Percentiles rank a stretch among this genome's conserved stretches.
Conservation (phyloP, 1,139 yeast species). For the Geotrichum fermentans region DNA sequence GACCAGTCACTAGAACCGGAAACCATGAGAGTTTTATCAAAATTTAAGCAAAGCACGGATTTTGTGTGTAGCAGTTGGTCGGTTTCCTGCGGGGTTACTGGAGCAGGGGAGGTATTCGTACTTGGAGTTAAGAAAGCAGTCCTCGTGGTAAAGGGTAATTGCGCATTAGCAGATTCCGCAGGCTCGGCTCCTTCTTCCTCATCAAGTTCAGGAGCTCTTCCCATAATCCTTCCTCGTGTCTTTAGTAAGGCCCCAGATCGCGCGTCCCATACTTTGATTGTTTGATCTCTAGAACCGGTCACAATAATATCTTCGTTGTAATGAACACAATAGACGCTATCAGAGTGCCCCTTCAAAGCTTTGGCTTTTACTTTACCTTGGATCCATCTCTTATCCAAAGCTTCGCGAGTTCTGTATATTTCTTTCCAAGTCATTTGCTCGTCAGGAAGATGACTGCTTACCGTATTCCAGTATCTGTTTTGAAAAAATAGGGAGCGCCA, state of each 20-base stretch:
- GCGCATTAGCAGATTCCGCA: constrained; percentile 4
- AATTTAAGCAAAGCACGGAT: constrained; percentile 36
- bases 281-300: constrained; percentile 39
- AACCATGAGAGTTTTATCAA: constrained; percentile 34
- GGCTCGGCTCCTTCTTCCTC: constrained; percentile 9
- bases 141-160: constrained; percentile 3
- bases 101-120: neutral
- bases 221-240: constrained; percentile 25
- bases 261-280: constrained; percentile 37
- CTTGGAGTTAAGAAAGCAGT: constrained; percentile 13
- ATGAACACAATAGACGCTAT: constrained; percentile 39
- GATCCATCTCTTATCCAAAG: constrained; percentile 34
- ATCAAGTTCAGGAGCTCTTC: constrained; percentile 1
- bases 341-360: constrained; percentile 35
- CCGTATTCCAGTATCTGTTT: constrained; percentile 25
- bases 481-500: constrained; percentile 30
- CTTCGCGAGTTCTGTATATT: constrained; percentile 29
- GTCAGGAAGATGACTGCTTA: constrained; percentile 8
- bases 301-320: constrained; percentile 34
- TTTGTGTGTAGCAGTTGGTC: constrained; percentile 31
- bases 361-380: constrained; percentile 26
- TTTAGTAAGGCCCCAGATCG: constrained; percentile 29
- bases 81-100: neutral
- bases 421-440: constrained; percentile 27
- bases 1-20: constrained; percentile 39